Base-by-base conservation (phyloP, 2,329 filamentous ascomycete genomes). In the Ophiostoma triangulosporum region DNA sequence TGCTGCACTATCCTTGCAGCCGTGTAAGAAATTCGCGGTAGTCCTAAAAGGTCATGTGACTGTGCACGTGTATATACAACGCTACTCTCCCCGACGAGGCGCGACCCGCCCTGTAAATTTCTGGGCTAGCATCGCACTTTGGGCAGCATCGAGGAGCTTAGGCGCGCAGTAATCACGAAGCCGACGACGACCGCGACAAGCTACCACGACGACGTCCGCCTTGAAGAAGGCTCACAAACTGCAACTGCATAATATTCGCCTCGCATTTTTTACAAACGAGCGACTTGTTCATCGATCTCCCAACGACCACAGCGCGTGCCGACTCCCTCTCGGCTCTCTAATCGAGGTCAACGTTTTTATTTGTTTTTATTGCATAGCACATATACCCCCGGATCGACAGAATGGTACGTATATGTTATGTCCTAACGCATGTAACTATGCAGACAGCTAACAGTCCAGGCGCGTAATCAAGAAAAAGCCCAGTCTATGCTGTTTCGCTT, bases 401-500 rank as follows among this genome's bases (percentile, higher is more conserved):
- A 5, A 48, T 48, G 46, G 46, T 33, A 48, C 7, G 46, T 5
- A 33, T 9, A 33, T 15, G n/a, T 17, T 20, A 4, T n/a, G 14
- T 4, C 27, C 20, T 20, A 17, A n/a, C n/a, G 15, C 5, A 9
- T 20, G 14, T 17, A 29, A 15, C 9, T 6, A 8, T 35, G 32
- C 32, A 40, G n/a, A 43, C 29, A 31, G 7, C 46, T 48, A 33
- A 48, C 46, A 48, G 3, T 22, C 33, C 62, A 89, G 91, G 90
- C 91, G 65, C 91, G 91, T 66, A 96, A 97, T 70, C 91, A 88
- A 46, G 91, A 97, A 78, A 98, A 97, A 70, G 91, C 93, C 64
- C 93, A 98, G 75, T 96, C 90, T 48, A 98, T 98, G 91, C 91
- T 98, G 69, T 98, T 96, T 75, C 91, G 93, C 76, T 98, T 98